Base-by-base conservation (phyloP, 805 yeast genomes). In the Scheffersomyces ergatensis region DNA sequence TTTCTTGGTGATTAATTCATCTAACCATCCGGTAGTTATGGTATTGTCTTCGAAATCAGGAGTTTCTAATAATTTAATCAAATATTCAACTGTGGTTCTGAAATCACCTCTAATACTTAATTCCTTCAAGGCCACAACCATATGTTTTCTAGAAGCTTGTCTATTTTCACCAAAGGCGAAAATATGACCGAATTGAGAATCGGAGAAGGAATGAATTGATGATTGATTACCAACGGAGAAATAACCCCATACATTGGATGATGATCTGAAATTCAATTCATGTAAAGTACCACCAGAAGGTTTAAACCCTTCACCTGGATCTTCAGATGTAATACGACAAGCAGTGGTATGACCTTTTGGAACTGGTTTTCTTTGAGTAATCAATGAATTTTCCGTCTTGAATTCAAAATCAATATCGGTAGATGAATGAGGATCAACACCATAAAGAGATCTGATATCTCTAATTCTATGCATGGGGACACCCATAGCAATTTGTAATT, bases 281-380 rank as follows among this genome's bases (percentile, higher is more conserved):
- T 90, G 96, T 69, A 93, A 77, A 40, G 89, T 81, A 72, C 99
- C 99, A 60, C 96, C 95, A 31, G 96, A 87, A 39, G 99, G 99
- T 68, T 93, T 93, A 79, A 93, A 93, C 36, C 99, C 99, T 72
- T 92, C 97, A 60, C 96, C 95, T 36, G 99, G 99, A 69, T 93
- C 99, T 70, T 93, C 99, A 12, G 97, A 88, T 26, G 99, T 93
- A 65, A 93, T 93, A 75, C 99, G 89, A 72, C 98, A 92, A 38
- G 99, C 99, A 36, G 98, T 93, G 67, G 96, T 87, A 67, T 93
- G 99, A 45, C 99, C 99, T 74, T 89, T 89, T 55, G 99, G 99
- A 52, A 76, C 78, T 27, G 99, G 99, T 54, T 80, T 81, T 65
- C 97, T 82, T 72, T 93, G 99, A 42, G 84, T 77, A 52, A 80